Percentiles rank a stretch among this genome's conserved stretches.
These are phyloP conservation scores for Jaenimonas drosophilae DNA, from an alignment of 208 protist genomes.

Conservation along the genomic window DNA sequence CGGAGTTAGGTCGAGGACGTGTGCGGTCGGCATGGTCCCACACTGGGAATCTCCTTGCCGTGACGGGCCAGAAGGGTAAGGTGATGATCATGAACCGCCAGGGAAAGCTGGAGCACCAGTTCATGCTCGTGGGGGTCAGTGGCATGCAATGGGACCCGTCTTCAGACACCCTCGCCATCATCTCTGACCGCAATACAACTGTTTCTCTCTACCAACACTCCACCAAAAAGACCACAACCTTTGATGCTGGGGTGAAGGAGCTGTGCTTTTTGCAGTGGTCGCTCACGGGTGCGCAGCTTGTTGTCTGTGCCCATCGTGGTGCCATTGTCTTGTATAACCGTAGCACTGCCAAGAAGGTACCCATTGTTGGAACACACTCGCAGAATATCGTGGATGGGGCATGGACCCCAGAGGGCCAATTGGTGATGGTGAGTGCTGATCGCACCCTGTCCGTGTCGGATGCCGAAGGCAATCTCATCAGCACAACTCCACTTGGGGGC, in stretches of 20 bases:
- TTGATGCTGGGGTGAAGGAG: conserved; percentile 88
- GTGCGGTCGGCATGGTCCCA: conserved; percentile 73
- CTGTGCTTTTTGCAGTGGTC: conserved; percentile 89
- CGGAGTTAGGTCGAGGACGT: conserved; percentile 56
- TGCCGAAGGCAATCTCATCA: conserved; percentile 62
- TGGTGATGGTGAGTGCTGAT: conserved; percentile 87
- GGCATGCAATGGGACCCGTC: conserved; percentile 85
- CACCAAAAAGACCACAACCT: conserved; percentile 36
- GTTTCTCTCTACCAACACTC: conserved; percentile 81
- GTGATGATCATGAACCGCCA: conserved; percentile 69
- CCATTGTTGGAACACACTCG: conserved; percentile 82
- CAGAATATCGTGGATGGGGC: conserved; percentile 80
- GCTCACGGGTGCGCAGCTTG: conserved; percentile 50
- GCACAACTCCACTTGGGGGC: conserved; percentile 28
- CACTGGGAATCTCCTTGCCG: conserved; percentile 51
- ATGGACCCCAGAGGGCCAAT: conserved; percentile 73
- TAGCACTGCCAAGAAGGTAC: conserved; percentile 80
- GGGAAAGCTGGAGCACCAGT: conserved; percentile 73
- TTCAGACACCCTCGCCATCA: conserved; percentile 82
- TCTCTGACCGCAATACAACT: conserved; percentile 45
- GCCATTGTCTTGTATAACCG: conserved; percentile 91
- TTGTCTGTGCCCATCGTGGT: conserved; percentile 87
- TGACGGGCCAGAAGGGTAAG: conserved; percentile 62
- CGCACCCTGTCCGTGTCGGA: conserved; percentile 78
- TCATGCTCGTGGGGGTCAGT: conserved; percentile 51